phyloP scores from a whole-genome alignment of 2,329 filamentous ascomycete genomes.

The Xylaria multiplex region DNA sequence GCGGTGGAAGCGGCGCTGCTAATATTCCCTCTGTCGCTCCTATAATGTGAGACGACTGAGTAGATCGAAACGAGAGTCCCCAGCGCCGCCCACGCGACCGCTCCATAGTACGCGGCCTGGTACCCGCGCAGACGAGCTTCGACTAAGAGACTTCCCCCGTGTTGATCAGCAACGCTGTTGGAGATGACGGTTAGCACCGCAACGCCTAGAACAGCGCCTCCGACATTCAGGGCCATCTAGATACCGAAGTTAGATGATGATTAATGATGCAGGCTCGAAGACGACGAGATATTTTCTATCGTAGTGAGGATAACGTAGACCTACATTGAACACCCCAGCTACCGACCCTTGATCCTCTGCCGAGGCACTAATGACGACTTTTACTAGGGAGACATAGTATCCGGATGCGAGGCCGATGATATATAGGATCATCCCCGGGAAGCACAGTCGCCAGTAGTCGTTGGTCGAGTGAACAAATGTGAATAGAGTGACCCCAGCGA shows the following conservation, averaged over 20 bases:
- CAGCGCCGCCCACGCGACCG: slow-evolving; percentile 9
- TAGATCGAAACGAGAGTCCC: slow-evolving; percentile 3
- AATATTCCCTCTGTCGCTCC: neutral
- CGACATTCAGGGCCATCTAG: slow-evolving; percentile 11
- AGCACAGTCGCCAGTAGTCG: slow-evolving; percentile 11
- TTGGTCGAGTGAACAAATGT: slow-evolving; percentile 1
- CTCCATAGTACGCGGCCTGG: slow-evolving; percentile 13
- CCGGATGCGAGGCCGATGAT: slow-evolving; percentile 10
- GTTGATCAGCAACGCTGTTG: neutral
- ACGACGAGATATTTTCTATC: neutral
- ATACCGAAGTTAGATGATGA: slow-evolving; percentile 1
- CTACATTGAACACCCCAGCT: slow-evolving; percentile 11
- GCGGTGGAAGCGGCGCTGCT: neutral
- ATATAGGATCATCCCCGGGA: slow-evolving; percentile 15
- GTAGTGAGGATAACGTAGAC: neutral
- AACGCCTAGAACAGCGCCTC: slow-evolving; percentile 13
- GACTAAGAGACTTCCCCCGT: neutral
- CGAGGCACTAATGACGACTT: slow-evolving; percentile 9
- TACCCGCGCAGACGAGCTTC: slow-evolving; percentile 10
- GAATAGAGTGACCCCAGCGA: slow-evolving; percentile 12
- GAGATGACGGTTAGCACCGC: slow-evolving; percentile 10
- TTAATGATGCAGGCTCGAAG: too few species aligned
- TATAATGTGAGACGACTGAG: neutral
- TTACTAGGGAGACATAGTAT: slow-evolving; percentile 9
- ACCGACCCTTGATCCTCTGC: slow-evolving; percentile 10